phyloP scores from a whole-genome alignment of 495 filamentous ascomycete species.

The Lasiosphaeria ovina region DNA sequence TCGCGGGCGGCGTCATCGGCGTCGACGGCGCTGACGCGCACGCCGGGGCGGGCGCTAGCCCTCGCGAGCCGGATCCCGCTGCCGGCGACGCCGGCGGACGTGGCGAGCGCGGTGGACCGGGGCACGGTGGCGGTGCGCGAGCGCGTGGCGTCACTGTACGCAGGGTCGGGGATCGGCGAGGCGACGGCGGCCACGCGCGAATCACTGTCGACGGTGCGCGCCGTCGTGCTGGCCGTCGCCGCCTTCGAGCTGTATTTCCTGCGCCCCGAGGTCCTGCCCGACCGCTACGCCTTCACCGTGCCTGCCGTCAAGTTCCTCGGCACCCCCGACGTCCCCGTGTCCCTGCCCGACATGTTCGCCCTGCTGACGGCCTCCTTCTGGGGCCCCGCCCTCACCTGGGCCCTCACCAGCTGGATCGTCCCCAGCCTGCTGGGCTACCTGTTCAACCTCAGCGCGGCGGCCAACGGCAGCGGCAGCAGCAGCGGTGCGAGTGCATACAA shows the following conservation, averaged over 20 bases:
- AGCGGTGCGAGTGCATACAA: constrained; percentile 2
- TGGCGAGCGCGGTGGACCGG: constrained; percentile 80
- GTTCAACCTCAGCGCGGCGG: constrained; percentile 68
- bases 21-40: constrained; percentile 52
- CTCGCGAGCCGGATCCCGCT: constrained; percentile 56
- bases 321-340: constrained; percentile 50
- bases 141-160: constrained; percentile 47
- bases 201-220: constrained; percentile 64
- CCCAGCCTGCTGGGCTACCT: constrained; percentile 77
- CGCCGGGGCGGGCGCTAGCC: constrained; percentile 55
- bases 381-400: constrained; percentile 77
- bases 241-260: constrained; percentile 62
- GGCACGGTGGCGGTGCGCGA: constrained; percentile 62
- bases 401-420: constrained; percentile 63
- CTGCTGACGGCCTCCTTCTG: constrained; percentile 79
- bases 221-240: constrained; percentile 61
- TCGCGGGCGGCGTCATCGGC: constrained; percentile 20
- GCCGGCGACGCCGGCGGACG: constrained; percentile 79
- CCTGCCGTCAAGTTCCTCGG: constrained; percentile 58
- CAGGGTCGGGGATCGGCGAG: constrained; percentile 51
- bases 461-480: constrained; percentile 5
- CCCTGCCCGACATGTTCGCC: constrained; percentile 76
- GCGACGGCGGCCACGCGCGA: constrained; percentile 60
- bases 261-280: constrained; percentile 60
- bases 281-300: constrained; percentile 67